These are phyloP conservation scores for Candida sanyiensis DNA, from an alignment of 805 yeast genomes.

Conservation along the genomic window DNA sequence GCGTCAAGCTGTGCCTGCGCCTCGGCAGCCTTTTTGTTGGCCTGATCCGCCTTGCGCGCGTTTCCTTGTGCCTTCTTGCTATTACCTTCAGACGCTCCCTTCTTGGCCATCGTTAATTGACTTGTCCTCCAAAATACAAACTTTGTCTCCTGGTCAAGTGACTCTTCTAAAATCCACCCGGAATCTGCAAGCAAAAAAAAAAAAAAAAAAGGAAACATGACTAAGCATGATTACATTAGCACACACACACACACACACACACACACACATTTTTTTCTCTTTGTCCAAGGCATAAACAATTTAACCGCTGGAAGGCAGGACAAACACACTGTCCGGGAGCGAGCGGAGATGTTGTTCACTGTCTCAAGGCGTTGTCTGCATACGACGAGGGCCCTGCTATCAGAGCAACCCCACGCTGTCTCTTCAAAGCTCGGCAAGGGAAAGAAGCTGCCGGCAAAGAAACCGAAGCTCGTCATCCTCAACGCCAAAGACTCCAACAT, in stretches of 20 bases:
- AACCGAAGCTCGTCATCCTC: conserved; percentile 21
- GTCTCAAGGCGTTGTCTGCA: conserved; percentile 4
- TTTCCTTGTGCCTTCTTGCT: conserved; percentile 56
- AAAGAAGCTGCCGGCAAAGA: conserved; percentile 22
- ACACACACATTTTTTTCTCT: too few relatives aligned
- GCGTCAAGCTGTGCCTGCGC: conserved; percentile 42
- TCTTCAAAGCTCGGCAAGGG: conserved; percentile 17
- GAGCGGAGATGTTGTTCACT: neutral
- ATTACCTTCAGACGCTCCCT: conserved; percentile 40
- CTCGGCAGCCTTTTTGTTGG: conserved; percentile 49
- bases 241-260: too few relatives aligned
- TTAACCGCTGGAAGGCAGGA: too few relatives aligned
- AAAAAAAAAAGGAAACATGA: too few relatives aligned
- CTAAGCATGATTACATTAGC: too few relatives aligned
- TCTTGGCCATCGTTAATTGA: conserved; percentile 39
- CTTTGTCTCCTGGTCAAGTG: too few relatives aligned
- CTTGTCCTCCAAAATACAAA: too few relatives aligned
- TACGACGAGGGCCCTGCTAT: neutral
- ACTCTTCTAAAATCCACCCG: too few relatives aligned
- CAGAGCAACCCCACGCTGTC: neutral
- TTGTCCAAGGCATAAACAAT: too few relatives aligned
- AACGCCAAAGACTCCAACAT: conserved; percentile 20
- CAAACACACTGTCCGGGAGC: too few relatives aligned
- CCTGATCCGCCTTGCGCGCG: conserved; percentile 61
- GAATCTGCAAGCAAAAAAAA: too few relatives aligned